Conservation (phyloP, 2,329 filamentous ascomycete genomes). For the Epichloe gansuensis region DNA sequence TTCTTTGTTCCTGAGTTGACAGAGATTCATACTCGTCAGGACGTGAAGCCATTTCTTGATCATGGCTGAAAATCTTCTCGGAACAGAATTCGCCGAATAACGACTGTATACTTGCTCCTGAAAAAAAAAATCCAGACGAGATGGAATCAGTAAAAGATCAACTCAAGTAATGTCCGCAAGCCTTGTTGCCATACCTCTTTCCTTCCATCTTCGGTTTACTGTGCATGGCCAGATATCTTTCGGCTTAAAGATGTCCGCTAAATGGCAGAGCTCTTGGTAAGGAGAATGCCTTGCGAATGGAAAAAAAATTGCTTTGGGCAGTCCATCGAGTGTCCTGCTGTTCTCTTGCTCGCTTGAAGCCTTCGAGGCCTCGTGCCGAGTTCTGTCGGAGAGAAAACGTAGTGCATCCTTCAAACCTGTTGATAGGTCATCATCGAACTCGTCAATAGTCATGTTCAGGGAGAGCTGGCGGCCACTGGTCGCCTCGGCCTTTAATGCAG, state of each 20-base stretch:
- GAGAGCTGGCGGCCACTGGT: constrained; percentile 14
- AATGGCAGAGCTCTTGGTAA: constrained; percentile 60
- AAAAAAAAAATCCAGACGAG: background rate
- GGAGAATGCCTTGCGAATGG: constrained; percentile 87
- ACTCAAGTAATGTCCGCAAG: background rate
- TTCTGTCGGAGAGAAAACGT: background rate
- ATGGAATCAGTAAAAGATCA: background rate
- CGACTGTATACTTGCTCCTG: constrained; percentile 45
- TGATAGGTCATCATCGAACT: constrained; percentile 9
- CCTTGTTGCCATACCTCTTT: constrained; percentile 24
- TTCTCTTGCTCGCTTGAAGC: background rate
- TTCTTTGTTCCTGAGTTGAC: background rate
- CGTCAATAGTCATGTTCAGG: constrained; percentile 13
- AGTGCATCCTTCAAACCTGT: constrained; percentile 3
- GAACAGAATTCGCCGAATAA: constrained; percentile 64
- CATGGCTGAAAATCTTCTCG: constrained; percentile 47
- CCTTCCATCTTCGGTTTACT: constrained; percentile 51
- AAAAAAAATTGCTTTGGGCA: constrained; percentile 44
- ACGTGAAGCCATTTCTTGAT: constrained; percentile 39
- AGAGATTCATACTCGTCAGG: background rate
- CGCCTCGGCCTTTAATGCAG: constrained; percentile 7
- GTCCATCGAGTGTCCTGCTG: constrained; percentile 2
- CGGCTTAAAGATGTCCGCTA: constrained; percentile 57
- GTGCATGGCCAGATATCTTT: constrained; percentile 77
- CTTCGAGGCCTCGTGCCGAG: background rate